Evolutionary conservation across 306 rosid species (phyloP), one percentile per base, ranked within the genome.

Genomic region (Vigna nakashimae): DNA sequence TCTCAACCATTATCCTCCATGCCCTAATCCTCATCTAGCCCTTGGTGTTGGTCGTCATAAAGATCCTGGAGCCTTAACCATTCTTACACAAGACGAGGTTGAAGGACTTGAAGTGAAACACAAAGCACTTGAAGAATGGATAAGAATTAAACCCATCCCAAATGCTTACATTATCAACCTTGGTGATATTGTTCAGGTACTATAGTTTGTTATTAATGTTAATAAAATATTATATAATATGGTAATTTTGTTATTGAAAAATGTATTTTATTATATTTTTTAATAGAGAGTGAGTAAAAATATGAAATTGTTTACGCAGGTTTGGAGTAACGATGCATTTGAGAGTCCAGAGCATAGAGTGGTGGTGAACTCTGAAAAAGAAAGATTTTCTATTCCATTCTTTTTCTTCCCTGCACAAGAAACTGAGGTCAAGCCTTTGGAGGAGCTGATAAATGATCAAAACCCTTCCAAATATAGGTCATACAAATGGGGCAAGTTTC

Each of bases 271-370:
- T 20, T 20, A 20, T 20, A 20, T 20, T 20, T 20, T 20, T 6
- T 32, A 4, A 4, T 20, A 20, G 30, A 7, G 9, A 20, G 22
- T 20, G 22, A 20, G 22, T 20, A 20, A 20, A 20, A 0, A 20
- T 4, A 7, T 7, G 49, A 30, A 3, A 30, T 11, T 51, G 38
- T 63, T 20, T 15, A 7, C 71, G 16, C 40, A 93, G 97, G 97
- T 93, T 72, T 93, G 96, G 98, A 91, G 90, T 85, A 93, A 91
- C 75, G 97, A 87, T 14, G 73, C 63, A 5, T 93, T 90, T 46
- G 90, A 91, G 82, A 91, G 96, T 38, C 90, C 86, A 78, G 96
- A 93, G 45, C 97, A 93, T 73, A 82, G 97, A 34, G 98, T 52
- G 71, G 78, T 82, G 80, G 97, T 91, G 63, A 93, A 93, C 45